Conservation (phyloP, 225 moss, liverwort and hornwort species). For the Marchantia polymorpha region DNA sequence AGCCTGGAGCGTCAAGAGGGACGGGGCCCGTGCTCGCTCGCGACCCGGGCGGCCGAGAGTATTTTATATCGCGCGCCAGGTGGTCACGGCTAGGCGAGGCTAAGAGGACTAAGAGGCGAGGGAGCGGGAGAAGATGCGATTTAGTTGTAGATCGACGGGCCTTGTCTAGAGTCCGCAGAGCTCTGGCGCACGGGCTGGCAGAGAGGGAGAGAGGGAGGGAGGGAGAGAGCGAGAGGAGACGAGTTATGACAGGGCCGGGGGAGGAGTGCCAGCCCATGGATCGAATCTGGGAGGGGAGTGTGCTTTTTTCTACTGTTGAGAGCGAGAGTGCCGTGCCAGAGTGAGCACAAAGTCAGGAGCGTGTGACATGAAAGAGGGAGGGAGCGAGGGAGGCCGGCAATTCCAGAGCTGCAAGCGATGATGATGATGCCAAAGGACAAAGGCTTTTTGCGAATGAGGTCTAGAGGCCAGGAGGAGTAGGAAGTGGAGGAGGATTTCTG, state of each 20-base stretch:
- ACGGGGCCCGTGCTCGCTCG: no score
- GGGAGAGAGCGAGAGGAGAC: background rate
- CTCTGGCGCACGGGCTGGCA: background rate
- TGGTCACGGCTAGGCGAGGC: no score
- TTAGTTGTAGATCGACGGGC: no score
- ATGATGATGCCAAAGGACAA: background rate
- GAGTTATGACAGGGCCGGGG: background rate
- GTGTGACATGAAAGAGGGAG: background rate
- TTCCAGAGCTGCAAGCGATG: background rate
- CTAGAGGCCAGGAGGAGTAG: background rate
- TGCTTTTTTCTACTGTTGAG: background rate
- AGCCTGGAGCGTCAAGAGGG: no score
- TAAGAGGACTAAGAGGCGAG: no score
- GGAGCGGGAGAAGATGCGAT: no score
- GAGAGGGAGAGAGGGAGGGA: background rate
- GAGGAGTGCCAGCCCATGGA: background rate
- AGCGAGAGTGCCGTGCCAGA: background rate
- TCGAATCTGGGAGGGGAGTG: background rate
- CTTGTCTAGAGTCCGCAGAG: no score
- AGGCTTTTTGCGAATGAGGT: background rate
- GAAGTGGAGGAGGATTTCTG: background rate
- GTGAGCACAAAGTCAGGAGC: background rate
- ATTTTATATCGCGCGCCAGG: no score
- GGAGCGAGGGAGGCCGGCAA: background rate
- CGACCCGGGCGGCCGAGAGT: no score